phyloP scores from a whole-genome alignment of 1,284 basidiomycete species.

The Rhodotorula mucilaginosa region DNA sequence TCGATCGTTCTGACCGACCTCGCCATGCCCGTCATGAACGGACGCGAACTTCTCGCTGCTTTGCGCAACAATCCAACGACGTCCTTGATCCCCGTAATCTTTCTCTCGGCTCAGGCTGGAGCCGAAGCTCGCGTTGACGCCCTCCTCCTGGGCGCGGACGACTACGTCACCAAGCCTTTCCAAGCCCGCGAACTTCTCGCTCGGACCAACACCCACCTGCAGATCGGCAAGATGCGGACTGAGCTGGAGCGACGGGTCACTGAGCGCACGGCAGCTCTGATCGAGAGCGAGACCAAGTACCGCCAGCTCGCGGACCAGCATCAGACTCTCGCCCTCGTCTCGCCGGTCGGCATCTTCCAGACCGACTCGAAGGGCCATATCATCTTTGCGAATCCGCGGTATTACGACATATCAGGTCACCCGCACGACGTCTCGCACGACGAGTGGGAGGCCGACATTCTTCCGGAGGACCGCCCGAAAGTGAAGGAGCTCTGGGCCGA shows the following conservation, averaged over 20 bases:
- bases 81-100: slow-evolving; percentile 40
- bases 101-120: slow-evolving; percentile 44
- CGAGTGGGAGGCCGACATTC: slow-evolving; percentile 25
- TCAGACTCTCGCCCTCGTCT: slow-evolving; percentile 39
- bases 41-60: slow-evolving; percentile 38
- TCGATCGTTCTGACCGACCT: slow-evolving; percentile 43
- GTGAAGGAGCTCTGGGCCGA: slow-evolving; percentile 5
- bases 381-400: slow-evolving; percentile 28
- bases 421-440: slow-evolving; percentile 10
- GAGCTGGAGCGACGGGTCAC: slow-evolving; percentile 43
- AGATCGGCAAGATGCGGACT: slow-evolving; percentile 42
- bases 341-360: slow-evolving; percentile 43
- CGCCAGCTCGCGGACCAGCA: slow-evolving; percentile 40
- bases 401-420: slow-evolving; percentile 29
- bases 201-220: slow-evolving; percentile 42
- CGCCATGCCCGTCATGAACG: slow-evolving; percentile 40
- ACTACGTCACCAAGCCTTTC: slow-evolving; percentile 45
- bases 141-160: slow-evolving; percentile 43
- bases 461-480: slow-evolving; percentile 9
- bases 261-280: slow-evolving; percentile 41
- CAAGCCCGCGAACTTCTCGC: slow-evolving; percentile 44
- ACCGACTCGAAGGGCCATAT: slow-evolving; percentile 31
- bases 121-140: slow-evolving; percentile 43
- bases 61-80: slow-evolving; percentile 35
- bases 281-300: slow-evolving; percentile 39